Evolutionary conservation across 305 asterid genomes (phyloP).

Genomic region (Solanum hybrid): DNA sequence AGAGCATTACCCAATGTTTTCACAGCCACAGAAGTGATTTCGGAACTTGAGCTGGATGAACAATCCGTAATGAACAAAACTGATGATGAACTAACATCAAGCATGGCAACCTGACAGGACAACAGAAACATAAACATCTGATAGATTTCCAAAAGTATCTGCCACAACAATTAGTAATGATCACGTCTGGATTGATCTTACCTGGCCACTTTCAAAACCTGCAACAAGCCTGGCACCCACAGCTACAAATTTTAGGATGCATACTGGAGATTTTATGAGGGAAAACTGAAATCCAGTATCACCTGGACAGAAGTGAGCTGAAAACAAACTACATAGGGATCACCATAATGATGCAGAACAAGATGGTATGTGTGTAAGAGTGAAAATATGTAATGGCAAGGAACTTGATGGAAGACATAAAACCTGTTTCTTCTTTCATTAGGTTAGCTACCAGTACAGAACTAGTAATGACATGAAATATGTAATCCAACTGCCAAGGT

Average conservation of each 20-base stretch:
- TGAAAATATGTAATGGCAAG: not conserved
- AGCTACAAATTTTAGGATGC: constrained; percentile 44
- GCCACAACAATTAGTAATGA: not conserved
- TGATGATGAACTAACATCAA: constrained; percentile 59
- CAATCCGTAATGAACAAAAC: constrained; percentile 60
- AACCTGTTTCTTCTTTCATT: not conserved
- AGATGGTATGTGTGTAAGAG: not conserved
- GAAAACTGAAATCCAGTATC: constrained; percentile 41
- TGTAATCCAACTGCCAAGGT: not conserved
- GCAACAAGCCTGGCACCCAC: constrained; percentile 64
- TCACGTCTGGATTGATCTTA: constrained; percentile 10
- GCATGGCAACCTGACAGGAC: constrained; percentile 65
- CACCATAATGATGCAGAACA: constrained; percentile 12
- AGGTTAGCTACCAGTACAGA: not conserved
- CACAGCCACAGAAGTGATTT: constrained; percentile 53
- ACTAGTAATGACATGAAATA: not conserved
- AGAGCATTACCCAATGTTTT: constrained; percentile 22
- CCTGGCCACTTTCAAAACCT: constrained; percentile 83
- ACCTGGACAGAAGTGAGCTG: constrained; percentile 46
- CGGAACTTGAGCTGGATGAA: constrained; percentile 42
- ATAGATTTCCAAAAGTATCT: not conserved
- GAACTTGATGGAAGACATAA: not conserved
- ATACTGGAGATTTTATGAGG: constrained; percentile 56
- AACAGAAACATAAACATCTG: constrained; percentile 16
- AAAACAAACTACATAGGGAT: constrained; percentile 21